These are phyloP conservation scores for Corylus avellana DNA, from an alignment of 306 rosid species.

Conservation along the genomic window DNA sequence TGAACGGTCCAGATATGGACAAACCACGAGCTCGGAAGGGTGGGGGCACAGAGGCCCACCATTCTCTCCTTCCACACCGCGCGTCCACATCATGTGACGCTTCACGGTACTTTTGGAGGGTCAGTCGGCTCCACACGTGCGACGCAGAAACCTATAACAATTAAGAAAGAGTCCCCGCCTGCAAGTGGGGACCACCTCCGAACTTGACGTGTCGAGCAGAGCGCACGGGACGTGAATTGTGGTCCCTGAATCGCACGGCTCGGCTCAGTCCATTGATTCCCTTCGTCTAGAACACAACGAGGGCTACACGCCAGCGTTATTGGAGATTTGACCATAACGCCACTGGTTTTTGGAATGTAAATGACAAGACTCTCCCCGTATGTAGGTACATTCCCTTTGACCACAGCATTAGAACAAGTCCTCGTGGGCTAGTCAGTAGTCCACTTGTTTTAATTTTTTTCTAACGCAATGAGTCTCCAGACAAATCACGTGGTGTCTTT, in stretches of 20 bases:
- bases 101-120: slow-evolving; percentile 12
- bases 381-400: too few species aligned
- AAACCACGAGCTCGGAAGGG: slow-evolving; percentile 19
- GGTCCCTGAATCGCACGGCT: slow-evolving; percentile 46
- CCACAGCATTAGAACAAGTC: too few species aligned
- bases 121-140: slow-evolving; percentile 62
- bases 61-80: background rate
- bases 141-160: slow-evolving; percentile 42
- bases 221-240: slow-evolving; percentile 29
- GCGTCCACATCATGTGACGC: slow-evolving; percentile 19
- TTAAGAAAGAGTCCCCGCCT: background rate
- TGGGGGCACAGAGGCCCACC: slow-evolving; percentile 13
- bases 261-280: slow-evolving; percentile 24
- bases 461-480: too few species aligned
- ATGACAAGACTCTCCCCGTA: background rate
- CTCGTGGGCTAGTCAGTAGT: too few species aligned
- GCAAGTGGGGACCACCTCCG: slow-evolving; percentile 37
- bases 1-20: slow-evolving; percentile 38
- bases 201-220: slow-evolving; percentile 20
- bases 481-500: too few species aligned
- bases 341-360: background rate
- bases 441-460: too few species aligned
- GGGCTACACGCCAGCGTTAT: background rate
- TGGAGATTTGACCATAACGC: background rate
- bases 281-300: background rate